phyloP scores from a whole-genome alignment of 1,284 basidiomycete genomes.

The Neolentinus lepideus region DNA sequence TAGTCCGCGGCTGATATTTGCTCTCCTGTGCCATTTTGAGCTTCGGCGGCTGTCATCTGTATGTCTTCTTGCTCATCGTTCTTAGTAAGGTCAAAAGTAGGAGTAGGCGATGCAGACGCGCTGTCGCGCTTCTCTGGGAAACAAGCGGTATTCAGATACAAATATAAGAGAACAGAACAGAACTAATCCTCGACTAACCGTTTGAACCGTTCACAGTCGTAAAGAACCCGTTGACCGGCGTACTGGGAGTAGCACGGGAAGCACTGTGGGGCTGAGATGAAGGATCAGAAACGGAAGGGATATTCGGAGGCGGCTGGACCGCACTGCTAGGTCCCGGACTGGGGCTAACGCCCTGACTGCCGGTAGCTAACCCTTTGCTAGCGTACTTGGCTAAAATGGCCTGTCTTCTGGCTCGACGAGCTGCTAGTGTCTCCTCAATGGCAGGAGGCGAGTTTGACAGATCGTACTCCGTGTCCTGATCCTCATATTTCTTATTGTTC shows the following conservation, averaged over 20 bases:
- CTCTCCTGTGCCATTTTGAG: constrained; percentile 45
- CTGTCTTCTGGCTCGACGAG: constrained; percentile 72
- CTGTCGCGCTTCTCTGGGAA: constrained; percentile 41
- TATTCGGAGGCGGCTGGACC: constrained; percentile 57
- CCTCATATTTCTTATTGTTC: constrained; percentile 16
- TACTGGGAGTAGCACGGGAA: constrained; percentile 23
- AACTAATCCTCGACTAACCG: constrained; percentile 18
- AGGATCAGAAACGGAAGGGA: constrained; percentile 53
- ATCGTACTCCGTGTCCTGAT: constrained; percentile 53
- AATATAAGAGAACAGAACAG: background rate
- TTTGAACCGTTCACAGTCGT: constrained; percentile 16
- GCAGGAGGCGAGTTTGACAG: constrained; percentile 49
- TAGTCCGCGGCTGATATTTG: constrained; percentile 91
- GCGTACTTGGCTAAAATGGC: constrained; percentile 83
- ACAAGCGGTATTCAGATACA: background rate
- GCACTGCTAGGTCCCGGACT: constrained; percentile 64
- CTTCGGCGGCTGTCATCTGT: constrained; percentile 35
- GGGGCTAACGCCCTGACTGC: constrained; percentile 34
- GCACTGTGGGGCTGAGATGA: constrained; percentile 46
- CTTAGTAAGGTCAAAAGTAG: constrained; percentile 56
- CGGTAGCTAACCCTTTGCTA: constrained; percentile 33
- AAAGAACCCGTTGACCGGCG: background rate
- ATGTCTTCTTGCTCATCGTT: constrained; percentile 42
- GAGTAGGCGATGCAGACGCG: constrained; percentile 46
- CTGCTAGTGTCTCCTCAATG: constrained; percentile 69